A percentile compares a stretch with the other conserved stretches of the same genome.
Conservation (phyloP, 305 asterid genomes). For the Fraxinus greggii region DNA sequence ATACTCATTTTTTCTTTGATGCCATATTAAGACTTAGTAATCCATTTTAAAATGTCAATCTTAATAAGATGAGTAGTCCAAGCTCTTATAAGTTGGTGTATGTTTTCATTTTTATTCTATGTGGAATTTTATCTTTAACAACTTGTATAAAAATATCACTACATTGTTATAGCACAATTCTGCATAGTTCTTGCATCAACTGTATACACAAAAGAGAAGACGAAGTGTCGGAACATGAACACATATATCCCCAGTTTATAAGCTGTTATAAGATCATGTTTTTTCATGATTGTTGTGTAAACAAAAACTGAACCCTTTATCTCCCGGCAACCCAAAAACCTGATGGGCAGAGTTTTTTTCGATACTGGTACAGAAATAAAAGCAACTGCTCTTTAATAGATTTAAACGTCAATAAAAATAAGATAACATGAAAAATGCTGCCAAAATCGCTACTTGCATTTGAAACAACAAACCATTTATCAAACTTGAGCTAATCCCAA, state of each 20-base stretch:
- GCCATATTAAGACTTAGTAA: not conserved
- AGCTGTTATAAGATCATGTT: too few species aligned
- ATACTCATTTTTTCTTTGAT: too few species aligned
- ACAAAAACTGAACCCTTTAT: not conserved
- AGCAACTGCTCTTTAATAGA: not conserved
- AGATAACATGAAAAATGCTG: not conserved
- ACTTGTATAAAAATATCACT: not conserved
- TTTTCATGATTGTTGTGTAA: too few species aligned
- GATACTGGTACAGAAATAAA: not conserved
- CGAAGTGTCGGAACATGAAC: not conserved
- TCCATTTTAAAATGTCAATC: too few species aligned
- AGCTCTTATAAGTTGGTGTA: too few species aligned
- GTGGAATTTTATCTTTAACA: not conserved
- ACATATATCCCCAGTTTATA: too few species aligned
- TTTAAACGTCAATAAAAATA: not conserved
- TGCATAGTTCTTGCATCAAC: not conserved
- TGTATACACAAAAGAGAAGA: not conserved
- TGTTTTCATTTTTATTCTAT: not conserved
- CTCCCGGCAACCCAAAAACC: not conserved
- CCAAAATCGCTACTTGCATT: slow-evolving; percentile 3
- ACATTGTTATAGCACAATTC: not conserved
- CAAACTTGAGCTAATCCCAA: not conserved
- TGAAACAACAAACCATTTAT: not conserved
- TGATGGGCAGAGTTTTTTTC: not conserved
- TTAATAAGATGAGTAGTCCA: too few species aligned